Evolutionary conservation across 192 early-diverging fungal genomes (phyloP), one percentile per base, ranked within the genome.

Genomic region (Backusella tuberculispora): DNA sequence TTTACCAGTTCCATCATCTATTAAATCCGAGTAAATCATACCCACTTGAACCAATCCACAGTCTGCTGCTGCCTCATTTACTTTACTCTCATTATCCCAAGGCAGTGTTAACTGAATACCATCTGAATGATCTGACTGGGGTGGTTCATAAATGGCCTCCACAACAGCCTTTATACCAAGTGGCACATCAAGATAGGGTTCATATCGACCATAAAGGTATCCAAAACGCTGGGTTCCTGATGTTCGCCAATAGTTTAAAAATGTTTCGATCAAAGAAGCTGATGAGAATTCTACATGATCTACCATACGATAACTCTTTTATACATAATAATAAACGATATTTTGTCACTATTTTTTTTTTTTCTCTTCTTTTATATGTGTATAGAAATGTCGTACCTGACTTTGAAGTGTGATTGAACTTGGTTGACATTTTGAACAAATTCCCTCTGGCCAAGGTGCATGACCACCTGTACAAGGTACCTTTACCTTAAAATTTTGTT

Each of bases 341-440:
- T 17, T 42, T n/a, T 47, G 12, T 48, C 10, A 50, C 17, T 70
- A 34, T 29, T 1, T n/a, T 40, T 43, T 43, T 4, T 9, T 43
- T 0, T 42, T 42, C 65, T 42, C 26, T 5, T 4, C 44, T 42
- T 38, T 63, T 21, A 13, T 15, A 40, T 10, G 26, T 47, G 34
- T 41, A n/a, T 43, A 46, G 1, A 38, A 21, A 60, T 14, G 9
- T 13, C 41, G 63, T 78, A 85, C 85, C 77, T 97, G 96, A 14
- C 86, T 85, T 76, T 95, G 93, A 50, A 99, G 78, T 2, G 96
- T 95, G 42, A 98, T 89, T 3, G 98, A 92, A 43, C 92, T 91
- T 8, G 98, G 98, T 81, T 99, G 98, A 77, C 98, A 99, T 83
- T 97, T 97, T 38, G 95, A 93, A 85, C 98, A 99, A 77, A 99